phyloP scores from a whole-genome alignment of 2,329 filamentous ascomycete genomes.

The Rhytidhysteron rufulum region DNA sequence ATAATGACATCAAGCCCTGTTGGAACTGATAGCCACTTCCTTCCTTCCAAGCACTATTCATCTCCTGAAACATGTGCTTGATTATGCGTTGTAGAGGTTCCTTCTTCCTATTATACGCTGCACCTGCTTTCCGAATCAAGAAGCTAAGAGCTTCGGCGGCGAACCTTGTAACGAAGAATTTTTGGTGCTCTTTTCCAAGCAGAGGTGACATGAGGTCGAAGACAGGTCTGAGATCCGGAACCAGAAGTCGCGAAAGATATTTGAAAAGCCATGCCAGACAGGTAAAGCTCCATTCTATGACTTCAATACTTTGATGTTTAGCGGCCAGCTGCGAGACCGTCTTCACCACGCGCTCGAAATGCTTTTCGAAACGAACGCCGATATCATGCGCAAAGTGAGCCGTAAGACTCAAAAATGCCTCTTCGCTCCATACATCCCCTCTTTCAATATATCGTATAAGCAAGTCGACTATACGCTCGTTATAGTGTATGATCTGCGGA shows the following conservation, averaged over 20 bases:
- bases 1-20: constrained; percentile 86
- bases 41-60: constrained; percentile 52
- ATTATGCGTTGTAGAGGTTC: constrained; percentile 68
- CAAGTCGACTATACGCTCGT: constrained; percentile 76
- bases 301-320: constrained; percentile 72
- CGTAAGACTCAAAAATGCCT: constrained; percentile 82
- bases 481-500: constrained; percentile 86
- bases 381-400: constrained; percentile 94
- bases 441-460: constrained; percentile 73
- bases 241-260: constrained; percentile 82
- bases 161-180: constrained; percentile 84
- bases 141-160: constrained; percentile 95
- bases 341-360: constrained; percentile 72
- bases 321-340: constrained; percentile 76
- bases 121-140: constrained; percentile 81
- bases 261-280: constrained; percentile 96
- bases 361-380: constrained; percentile 79
- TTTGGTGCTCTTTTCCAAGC: constrained; percentile 76
- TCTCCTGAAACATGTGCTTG: constrained; percentile 66
- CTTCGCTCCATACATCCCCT: constrained; percentile 74
- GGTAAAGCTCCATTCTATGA: constrained; percentile 97
- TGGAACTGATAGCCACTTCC: constrained; percentile 67
- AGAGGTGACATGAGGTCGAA: constrained; percentile 80
- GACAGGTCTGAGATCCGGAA: constrained; percentile 79
- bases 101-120: constrained; percentile 68